Evolutionary conservation across 805 yeast species (phyloP).

Genomic region (Vanderwaltozyma tropicalis): DNA sequence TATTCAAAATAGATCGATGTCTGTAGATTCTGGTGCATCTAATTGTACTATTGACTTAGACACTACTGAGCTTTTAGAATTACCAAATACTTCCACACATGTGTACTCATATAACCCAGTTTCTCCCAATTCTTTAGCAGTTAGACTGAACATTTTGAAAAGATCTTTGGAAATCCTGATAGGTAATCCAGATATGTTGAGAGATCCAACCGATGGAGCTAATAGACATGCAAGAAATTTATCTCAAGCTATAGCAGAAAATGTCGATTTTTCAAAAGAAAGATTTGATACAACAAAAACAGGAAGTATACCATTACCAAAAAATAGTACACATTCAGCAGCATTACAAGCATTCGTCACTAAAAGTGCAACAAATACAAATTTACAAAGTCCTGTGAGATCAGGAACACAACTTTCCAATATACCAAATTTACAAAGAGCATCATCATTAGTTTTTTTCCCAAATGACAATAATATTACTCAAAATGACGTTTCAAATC

Average conservation of each 20-base stretch:
- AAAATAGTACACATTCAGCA: conserved; percentile 10
- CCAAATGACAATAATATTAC: conserved; percentile 4
- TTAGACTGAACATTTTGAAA: conserved; percentile 62
- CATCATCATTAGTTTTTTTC: conserved; percentile 14
- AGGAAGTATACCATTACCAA: neutral
- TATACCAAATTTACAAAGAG: conserved; percentile 8
- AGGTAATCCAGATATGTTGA: conserved; percentile 41
- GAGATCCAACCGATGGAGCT: conserved; percentile 7
- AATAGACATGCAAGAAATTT: conserved; percentile 3
- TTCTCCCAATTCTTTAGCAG: conserved; percentile 70
- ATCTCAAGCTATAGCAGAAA: conserved; percentile 1
- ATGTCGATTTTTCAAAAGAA: conserved; percentile 1
- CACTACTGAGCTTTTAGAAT: conserved; percentile 40
- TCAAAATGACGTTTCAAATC: neutral
- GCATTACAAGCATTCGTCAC: conserved; percentile 24
- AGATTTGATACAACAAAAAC: neutral
- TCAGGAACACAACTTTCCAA: neutral
- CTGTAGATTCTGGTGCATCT: conserved; percentile 6
- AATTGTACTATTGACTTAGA: conserved; percentile 20
- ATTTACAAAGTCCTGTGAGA: neutral
- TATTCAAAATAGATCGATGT: neutral
- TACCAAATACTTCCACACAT: conserved; percentile 73
- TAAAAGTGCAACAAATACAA: conserved; percentile 8
- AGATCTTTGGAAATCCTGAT: conserved; percentile 65
- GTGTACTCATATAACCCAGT: conserved; percentile 78